phyloP scores from a whole-genome alignment of 225 moss, liverwort and hornwort species.

The Pleurozium schreberi region DNA sequence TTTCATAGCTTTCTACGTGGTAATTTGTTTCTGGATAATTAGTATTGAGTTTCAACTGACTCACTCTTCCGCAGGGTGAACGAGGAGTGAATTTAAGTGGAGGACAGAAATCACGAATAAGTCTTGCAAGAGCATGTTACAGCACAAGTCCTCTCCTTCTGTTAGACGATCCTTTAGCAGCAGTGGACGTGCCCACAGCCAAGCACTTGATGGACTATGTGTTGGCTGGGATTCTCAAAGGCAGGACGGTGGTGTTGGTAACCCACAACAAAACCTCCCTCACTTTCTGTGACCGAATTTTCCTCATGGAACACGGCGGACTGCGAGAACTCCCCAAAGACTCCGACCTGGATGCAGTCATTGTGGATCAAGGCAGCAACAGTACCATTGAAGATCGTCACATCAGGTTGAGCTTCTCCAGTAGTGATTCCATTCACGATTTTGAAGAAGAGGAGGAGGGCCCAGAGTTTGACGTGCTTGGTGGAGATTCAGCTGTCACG shows the following conservation, averaged over 20 bases:
- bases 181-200: conserved; percentile 93
- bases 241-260: conserved; percentile 66
- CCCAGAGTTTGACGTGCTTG: not conserved
- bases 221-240: conserved; percentile 53
- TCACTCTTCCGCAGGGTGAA: conserved; percentile 45
- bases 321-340: conserved; percentile 25
- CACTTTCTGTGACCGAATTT: conserved; percentile 46
- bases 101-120: conserved; percentile 83
- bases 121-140: conserved; percentile 93
- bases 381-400: not conserved
- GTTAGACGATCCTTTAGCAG: conserved; percentile 88
- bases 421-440: not conserved
- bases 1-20: not conserved
- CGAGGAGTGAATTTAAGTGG: conserved; percentile 90
- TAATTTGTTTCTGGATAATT: not conserved
- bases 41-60: not conserved
- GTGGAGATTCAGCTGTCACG: not conserved
- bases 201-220: conserved; percentile 82
- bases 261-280: conserved; percentile 87
- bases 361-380: not conserved
- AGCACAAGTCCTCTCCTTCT: conserved; percentile 53
- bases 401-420: not conserved
- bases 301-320: conserved; percentile 46
- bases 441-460: not conserved
- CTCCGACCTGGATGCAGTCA: conserved; percentile 1